Conservation (phyloP, 106 monocot species). For the Triglochin maritima region DNA sequence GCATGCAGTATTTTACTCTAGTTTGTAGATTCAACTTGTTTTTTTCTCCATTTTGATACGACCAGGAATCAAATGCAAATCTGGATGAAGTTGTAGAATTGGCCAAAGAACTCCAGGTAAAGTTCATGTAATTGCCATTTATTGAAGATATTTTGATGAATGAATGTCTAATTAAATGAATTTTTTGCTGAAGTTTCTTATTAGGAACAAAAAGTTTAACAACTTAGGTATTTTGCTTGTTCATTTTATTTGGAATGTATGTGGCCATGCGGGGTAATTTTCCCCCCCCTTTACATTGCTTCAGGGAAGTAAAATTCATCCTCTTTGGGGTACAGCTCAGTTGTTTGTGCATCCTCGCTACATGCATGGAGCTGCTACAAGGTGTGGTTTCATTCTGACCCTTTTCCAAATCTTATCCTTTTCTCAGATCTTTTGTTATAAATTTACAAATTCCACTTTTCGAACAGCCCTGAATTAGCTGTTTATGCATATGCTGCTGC, state of each 20-base stretch:
- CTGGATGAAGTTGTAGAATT: slow-evolving; percentile 84
- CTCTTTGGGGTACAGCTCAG: slow-evolving; percentile 98
- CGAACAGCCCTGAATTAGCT: slow-evolving; percentile 66
- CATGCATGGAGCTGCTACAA: slow-evolving; percentile 99
- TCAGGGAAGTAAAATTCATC: slow-evolving; percentile 60
- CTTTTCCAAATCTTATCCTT: no score
- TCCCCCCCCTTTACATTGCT: no score
- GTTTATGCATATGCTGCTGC: slow-evolving; percentile 98
- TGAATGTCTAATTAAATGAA: no score
- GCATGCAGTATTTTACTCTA: no score
- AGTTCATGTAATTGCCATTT: slow-evolving; percentile 1
- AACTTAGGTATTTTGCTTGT: no score
- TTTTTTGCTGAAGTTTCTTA: no score
- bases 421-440: neutral
- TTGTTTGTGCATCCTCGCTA: slow-evolving; percentile 95
- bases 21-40: no score
- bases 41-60: neutral
- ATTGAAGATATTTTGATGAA: no score
- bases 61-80: slow-evolving; percentile 89
- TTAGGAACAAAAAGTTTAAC: no score
- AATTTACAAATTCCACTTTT: neutral
- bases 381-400: slow-evolving; percentile 34
- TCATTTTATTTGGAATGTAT: no score
- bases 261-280: no score
- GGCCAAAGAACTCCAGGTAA: slow-evolving; percentile 84